Base-by-base conservation (phyloP, 2,329 filamentous ascomycete genomes). In the Didymella sp. region DNA sequence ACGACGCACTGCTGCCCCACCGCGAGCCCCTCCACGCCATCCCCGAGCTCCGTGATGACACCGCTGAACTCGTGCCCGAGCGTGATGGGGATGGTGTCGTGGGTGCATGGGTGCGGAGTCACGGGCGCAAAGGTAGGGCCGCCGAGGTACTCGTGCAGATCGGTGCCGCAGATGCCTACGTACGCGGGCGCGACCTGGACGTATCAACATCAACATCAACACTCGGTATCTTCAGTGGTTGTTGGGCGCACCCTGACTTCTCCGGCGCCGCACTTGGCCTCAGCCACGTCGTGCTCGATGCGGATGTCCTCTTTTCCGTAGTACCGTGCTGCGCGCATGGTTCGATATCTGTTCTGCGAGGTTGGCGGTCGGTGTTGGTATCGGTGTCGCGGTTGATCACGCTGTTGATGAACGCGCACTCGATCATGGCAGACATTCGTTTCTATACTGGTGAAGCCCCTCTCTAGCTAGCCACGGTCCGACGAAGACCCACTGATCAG, bases 51-150 rank as follows among this genome's bases (percentile, higher is more conserved):
- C 11, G 81, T 78, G 28, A 89, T 77, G 2, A 81, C 80, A 11
- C 87, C 87, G 3, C 81, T 84, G 71, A 89, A 87, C 67, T 89
- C 87, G 66, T 89, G 87, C 24, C 87, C 87, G 9, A 89, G 77
- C 0, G 81, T 86, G 9, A 88, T 79, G 3, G 86, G 87, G 31
- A 85, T 79, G 1, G 76, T 78, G 54, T 84, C 84, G 28, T 80
- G 77, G 0, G 86, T 89, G 21, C 88, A 72, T 2, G 81, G 81
- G 64, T 89, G 87, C 1, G 85, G 84, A 6, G 71, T 72, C 6
- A 68, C 67, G 2, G 84, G 83, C 1, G 81, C 79, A 71, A 83
- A 80, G 24, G 75, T 81, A 13, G 78, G 77, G 2, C 78, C 79
- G 21, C 78, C 76, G 43, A 82, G 73, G 63, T 82, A 85, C 68